These are phyloP conservation scores for Calocera viscosa DNA, from an alignment of 768 basidiomycete species.

Conservation along the genomic window DNA sequence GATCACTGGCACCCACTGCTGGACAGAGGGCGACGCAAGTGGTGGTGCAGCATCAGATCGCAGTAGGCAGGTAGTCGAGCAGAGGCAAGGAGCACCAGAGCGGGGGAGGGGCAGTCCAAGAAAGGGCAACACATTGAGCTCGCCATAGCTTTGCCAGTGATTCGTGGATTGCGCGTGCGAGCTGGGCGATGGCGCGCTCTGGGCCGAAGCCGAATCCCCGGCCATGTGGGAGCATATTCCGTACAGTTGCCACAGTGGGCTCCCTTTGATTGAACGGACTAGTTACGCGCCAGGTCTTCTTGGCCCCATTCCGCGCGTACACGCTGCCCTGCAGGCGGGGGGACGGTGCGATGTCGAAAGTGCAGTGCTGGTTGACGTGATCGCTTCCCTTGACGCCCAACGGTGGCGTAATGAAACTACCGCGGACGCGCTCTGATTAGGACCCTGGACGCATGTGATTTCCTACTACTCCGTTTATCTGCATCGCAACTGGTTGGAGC, in stretches of 20 bases:
- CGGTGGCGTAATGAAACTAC: neutral
- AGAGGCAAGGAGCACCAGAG: neutral
- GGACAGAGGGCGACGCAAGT: too few species aligned
- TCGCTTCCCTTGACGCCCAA: neutral
- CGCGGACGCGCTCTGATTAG: too few species aligned
- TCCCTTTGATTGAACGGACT: neutral
- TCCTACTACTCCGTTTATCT: too few species aligned
- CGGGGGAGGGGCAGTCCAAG: too few species aligned
- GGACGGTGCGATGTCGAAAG: neutral
- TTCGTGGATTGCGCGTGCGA: neutral
- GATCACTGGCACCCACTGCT: too few species aligned
- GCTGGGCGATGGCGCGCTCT: neutral
- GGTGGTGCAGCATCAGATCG: too few species aligned
- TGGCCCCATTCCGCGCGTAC: neutral
- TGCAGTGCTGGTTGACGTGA: neutral
- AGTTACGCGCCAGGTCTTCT: too few species aligned
- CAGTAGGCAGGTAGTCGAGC: neutral
- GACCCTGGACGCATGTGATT: too few species aligned
- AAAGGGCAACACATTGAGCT: neutral
- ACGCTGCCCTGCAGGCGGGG: neutral
- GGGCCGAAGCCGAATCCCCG: too few species aligned
- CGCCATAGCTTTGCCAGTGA: neutral
- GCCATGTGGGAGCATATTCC: too few species aligned
- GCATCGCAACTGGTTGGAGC: too few species aligned
- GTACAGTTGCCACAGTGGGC: too few species aligned